Evolutionary conservation across 1,284 basidiomycete species (phyloP).

Genomic region (Ustilago vetiveriae): DNA sequence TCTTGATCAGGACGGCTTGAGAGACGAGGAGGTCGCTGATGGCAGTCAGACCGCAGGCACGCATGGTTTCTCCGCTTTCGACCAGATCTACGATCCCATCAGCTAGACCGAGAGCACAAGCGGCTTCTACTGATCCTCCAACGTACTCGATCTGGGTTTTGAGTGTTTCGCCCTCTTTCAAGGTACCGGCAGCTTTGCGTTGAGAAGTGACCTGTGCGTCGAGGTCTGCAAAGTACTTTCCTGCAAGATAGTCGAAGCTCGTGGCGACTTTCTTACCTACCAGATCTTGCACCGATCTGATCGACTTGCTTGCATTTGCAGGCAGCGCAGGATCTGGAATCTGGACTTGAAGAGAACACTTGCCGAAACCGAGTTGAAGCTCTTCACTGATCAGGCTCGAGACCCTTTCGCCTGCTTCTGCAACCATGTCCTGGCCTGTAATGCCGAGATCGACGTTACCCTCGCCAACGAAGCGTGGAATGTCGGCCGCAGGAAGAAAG

Average conservation of each 20-base stretch:
- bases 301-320: constrained; percentile 62
- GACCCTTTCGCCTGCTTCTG: constrained; percentile 78
- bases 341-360: constrained; percentile 93
- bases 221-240: constrained; percentile 79
- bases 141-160: constrained; percentile 90
- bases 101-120: constrained; percentile 93
- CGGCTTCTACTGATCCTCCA: constrained; percentile 96
- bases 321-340: constrained; percentile 77
- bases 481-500: constrained; percentile 95
- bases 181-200: constrained; percentile 69
- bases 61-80: constrained; percentile 99
- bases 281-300: constrained; percentile 80
- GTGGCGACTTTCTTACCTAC: constrained; percentile 93
- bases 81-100: constrained; percentile 79
- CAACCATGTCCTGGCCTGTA: constrained; percentile 95
- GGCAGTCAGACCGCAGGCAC: constrained; percentile 91
- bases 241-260: constrained; percentile 87
- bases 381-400: constrained; percentile 77
- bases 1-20: constrained; percentile 93
- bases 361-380: constrained; percentile 89
- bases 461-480: constrained; percentile 97
- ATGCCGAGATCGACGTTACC: constrained; percentile 92
- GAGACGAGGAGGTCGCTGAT: constrained; percentile 82
- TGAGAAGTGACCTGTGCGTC: constrained; percentile 72
- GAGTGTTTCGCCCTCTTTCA: constrained; percentile 25